These are phyloP conservation scores for Clitopilus passeckerianus DNA, from an alignment of 768 basidiomycete genomes.

Conservation along the genomic window DNA sequence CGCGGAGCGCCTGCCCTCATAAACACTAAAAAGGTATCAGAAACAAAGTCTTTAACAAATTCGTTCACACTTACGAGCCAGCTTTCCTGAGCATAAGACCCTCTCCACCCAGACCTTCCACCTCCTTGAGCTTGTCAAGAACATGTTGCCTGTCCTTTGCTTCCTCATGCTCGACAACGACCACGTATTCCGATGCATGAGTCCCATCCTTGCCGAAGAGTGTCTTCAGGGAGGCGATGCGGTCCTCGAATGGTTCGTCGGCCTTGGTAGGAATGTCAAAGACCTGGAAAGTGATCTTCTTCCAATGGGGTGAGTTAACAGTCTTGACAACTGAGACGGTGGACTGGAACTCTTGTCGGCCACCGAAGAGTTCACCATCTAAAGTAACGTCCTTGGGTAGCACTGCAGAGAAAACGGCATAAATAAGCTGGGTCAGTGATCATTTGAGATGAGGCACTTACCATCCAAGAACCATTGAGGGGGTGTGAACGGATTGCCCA, in stretches of 20 bases:
- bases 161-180: constrained; percentile 42
- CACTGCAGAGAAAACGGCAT: constrained; percentile 22
- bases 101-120: constrained; percentile 52
- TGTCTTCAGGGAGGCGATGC: constrained; percentile 36
- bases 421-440: background rate
- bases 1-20: constrained; percentile 44
- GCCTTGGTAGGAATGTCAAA: constrained; percentile 54
- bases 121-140: constrained; percentile 45
- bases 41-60: too few species aligned
- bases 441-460: constrained; percentile 18
- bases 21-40: constrained; percentile 25
- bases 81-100: constrained; percentile 54
- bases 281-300: constrained; percentile 49
- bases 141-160: constrained; percentile 46
- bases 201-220: constrained; percentile 43
- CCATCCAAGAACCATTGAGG: constrained; percentile 56
- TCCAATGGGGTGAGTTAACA: constrained; percentile 52
- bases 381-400: constrained; percentile 51
- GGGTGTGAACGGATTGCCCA: constrained; percentile 54
- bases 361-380: constrained; percentile 57
- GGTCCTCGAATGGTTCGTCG: constrained; percentile 44
- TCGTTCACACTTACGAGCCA: constrained; percentile 30
- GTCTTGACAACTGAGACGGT: constrained; percentile 60
- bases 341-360: constrained; percentile 51
- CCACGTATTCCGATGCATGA: constrained; percentile 35